Percentiles rank a stretch among this genome's conserved stretches.
These are phyloP conservation scores for Neoboletus brunneissimus DNA, from an alignment of 768 basidiomycete species.

Conservation along the genomic window DNA sequence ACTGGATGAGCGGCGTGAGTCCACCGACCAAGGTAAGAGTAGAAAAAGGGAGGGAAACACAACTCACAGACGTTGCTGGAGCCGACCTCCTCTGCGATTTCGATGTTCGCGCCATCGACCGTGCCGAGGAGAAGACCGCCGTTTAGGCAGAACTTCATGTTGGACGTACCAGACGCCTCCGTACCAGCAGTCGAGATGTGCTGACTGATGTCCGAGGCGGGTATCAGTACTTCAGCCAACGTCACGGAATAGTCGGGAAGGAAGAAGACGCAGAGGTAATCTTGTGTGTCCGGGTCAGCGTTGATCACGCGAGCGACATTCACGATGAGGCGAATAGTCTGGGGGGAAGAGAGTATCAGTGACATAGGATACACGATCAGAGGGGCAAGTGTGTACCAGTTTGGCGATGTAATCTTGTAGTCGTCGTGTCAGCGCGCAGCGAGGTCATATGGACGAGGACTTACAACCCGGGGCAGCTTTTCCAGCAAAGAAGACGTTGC, in stretches of 20 bases:
- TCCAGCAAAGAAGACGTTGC: constrained; percentile 95
- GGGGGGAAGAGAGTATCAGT: background rate
- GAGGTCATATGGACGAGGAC: constrained; percentile 23
- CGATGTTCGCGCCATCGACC: constrained; percentile 94
- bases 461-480: constrained; percentile 93
- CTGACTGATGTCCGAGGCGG: constrained; percentile 92
- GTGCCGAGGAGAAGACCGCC: constrained; percentile 88
- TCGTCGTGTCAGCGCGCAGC: constrained; percentile 3
- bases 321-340: constrained; percentile 92
- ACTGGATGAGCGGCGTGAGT: constrained; percentile 41
- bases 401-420: constrained; percentile 84
- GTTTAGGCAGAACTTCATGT: constrained; percentile 90
- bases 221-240: constrained; percentile 78
- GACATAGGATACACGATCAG: background rate
- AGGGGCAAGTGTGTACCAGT: constrained; percentile 44
- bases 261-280: constrained; percentile 88
- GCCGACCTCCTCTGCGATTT: constrained; percentile 95
- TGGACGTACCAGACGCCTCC: constrained; percentile 79
- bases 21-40: background rate
- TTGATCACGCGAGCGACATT: constrained; percentile 72
- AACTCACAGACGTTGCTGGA: constrained; percentile 79
- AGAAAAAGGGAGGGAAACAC: too few species aligned
- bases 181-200: constrained; percentile 98
- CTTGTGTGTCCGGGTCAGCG: constrained; percentile 81
- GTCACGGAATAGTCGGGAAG: constrained; percentile 93